A percentile compares a stretch with the other conserved stretches of the same genome.
Evolutionary conservation across 495 filamentous ascomycete genomes (phyloP).

Genomic region (Penicillium tannophilum): DNA sequence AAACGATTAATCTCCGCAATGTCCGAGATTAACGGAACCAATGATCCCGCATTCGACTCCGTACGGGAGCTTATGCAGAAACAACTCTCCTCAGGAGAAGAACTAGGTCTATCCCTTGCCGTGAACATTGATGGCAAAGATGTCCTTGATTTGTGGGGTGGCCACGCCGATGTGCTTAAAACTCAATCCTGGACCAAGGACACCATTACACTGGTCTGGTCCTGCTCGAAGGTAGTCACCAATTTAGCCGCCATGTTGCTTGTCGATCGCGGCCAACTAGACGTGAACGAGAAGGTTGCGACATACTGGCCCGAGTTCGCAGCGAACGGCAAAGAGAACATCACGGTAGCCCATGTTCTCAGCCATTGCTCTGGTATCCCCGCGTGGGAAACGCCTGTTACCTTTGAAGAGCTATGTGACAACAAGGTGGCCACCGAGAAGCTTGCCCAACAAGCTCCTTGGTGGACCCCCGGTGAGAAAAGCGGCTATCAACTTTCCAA

Average conservation of each 20-base stretch:
- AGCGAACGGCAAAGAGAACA: conserved; percentile 41
- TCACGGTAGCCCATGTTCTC: conserved; percentile 45
- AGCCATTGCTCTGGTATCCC: conserved; percentile 41
- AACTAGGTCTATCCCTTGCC: conserved; percentile 45
- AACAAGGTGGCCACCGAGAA: conserved; percentile 26
- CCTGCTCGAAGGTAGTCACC: conserved; percentile 42
- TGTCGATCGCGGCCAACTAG: conserved; percentile 41
- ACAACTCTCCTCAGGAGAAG: conserved; percentile 30
- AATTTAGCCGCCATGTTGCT: conserved; percentile 40
- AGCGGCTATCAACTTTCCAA: conserved; percentile 42
- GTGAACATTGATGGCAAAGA: conserved; percentile 44
- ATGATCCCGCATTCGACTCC: conserved; percentile 37
- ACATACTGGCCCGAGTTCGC: conserved; percentile 52
- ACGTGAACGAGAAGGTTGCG: conserved; percentile 38
- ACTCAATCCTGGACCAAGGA: conserved; percentile 40
- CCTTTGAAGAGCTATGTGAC: conserved; percentile 34
- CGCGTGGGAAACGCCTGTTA: conserved; percentile 36
- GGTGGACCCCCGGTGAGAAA: conserved; percentile 45
- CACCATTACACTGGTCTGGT: conserved; percentile 46
- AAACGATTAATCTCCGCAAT: conserved; percentile 18
- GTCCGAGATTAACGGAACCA: conserved; percentile 35
- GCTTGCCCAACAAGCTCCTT: conserved; percentile 43
- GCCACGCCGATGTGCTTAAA: conserved; percentile 30
- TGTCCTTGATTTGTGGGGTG: conserved; percentile 52
- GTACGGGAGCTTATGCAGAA: conserved; percentile 35